Conservation (phyloP, 1,139 yeast species). For the Magnusiomyces ingens region DNA sequence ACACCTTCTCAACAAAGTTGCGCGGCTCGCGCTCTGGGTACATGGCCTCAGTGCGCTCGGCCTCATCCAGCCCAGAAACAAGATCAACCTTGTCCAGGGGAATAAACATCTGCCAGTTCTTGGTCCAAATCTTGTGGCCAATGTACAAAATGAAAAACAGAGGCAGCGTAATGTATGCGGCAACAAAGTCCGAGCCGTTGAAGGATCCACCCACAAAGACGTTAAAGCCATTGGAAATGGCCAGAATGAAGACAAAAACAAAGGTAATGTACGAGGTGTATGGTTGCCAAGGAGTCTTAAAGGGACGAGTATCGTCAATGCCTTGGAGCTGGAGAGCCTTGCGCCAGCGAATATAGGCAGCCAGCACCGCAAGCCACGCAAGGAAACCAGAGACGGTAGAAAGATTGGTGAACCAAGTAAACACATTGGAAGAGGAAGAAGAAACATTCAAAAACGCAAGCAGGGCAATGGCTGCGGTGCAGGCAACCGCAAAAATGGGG, state of each 20-base stretch:
- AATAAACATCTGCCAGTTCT: conserved; percentile 39
- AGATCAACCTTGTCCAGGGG: conserved; percentile 44
- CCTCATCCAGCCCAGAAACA: conserved; percentile 45
- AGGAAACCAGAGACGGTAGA: conserved; percentile 43
- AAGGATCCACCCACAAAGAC: conserved; percentile 51
- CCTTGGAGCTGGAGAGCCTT: conserved; percentile 38
- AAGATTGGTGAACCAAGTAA: conserved; percentile 39
- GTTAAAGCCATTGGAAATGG: conserved; percentile 64
- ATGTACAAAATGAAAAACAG: conserved; percentile 42
- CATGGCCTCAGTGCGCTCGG: conserved; percentile 39
- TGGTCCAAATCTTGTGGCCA: conserved; percentile 45
- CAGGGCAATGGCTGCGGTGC: conserved; percentile 31
- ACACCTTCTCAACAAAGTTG: conserved; percentile 35
- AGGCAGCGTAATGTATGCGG: conserved; percentile 47
- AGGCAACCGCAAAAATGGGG: conserved; percentile 36
- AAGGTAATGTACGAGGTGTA: conserved; percentile 42
- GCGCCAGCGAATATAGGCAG: conserved; percentile 49
- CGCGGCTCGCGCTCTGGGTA: conserved; percentile 35
- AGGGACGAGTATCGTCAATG: conserved; percentile 33
- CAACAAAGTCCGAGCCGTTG: conserved; percentile 46
- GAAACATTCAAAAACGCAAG: conserved; percentile 42
- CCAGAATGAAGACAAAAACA: conserved; percentile 40
- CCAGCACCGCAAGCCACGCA: conserved; percentile 40
- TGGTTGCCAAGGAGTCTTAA: conserved; percentile 42
- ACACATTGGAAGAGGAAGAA: conserved; percentile 41